Evolutionary conservation across 148 eudicot species (phyloP).

Genomic region (Chenopodium album): DNA sequence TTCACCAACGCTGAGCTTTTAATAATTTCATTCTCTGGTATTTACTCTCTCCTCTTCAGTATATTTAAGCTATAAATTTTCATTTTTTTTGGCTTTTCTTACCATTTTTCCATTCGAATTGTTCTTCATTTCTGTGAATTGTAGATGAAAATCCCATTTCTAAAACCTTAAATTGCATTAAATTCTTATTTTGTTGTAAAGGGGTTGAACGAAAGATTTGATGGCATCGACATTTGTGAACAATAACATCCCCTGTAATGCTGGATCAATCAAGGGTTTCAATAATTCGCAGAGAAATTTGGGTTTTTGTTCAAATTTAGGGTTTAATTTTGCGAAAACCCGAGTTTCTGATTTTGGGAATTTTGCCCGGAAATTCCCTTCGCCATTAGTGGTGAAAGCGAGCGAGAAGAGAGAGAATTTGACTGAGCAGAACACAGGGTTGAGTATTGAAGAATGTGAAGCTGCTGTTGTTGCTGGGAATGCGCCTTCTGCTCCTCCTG

Average conservation of each 20-base stretch:
- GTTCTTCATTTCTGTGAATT: neutral
- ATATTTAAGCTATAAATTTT: too few relatives aligned
- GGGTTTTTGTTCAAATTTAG: constrained; percentile 22
- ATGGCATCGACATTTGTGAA: constrained; percentile 39
- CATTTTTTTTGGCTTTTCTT: neutral
- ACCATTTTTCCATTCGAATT: neutral
- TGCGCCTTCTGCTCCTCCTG: constrained; percentile 72
- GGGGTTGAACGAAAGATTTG: neutral
- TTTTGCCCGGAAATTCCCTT: neutral
- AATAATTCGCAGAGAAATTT: constrained; percentile 21
- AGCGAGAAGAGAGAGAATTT: constrained; percentile 36
- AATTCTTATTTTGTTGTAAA: neutral
- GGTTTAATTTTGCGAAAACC: constrained; percentile 3
- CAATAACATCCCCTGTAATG: constrained; percentile 31
- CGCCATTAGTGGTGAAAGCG: constrained; percentile 37
- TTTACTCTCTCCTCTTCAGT: too few relatives aligned
- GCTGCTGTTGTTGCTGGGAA: constrained; percentile 88
- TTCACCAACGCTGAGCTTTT: neutral
- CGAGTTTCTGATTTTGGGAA: constrained; percentile 8
- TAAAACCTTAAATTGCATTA: neutral
- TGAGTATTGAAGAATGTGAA: constrained; percentile 76
- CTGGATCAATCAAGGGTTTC: constrained; percentile 35
- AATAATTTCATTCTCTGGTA: neutral
- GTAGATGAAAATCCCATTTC: neutral
- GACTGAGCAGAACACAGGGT: constrained; percentile 36